Evolutionary conservation across 345 rosid genomes (phyloP), one percentile per base, ranked within the genome.

Genomic region (Eucalyptus victrix): DNA sequence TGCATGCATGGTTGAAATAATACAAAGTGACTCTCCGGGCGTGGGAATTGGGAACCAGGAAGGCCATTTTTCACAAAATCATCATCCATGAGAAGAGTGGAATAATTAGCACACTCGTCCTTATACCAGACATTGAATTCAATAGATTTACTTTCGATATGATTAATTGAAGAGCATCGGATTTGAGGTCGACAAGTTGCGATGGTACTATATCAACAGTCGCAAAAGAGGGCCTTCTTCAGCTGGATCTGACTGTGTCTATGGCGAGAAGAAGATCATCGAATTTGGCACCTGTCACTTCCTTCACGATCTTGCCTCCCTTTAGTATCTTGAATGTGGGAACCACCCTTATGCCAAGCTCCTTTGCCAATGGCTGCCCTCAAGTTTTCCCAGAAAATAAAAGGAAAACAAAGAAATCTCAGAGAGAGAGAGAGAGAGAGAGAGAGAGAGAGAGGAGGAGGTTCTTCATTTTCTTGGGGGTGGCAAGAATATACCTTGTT

Each of bases 291-390:
- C 99, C 99, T 0, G 92, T 95, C 9, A 96, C 98, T 93, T 97
- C 99, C 88, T 95, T 96, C 50, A 96, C 94, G 17, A 96, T 83
- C 91, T 95, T 94, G 86, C 86, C 93, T 80, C 93, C 94, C 92
- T 95, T 97, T 65, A 97, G 95, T 86, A 97, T 94, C 94, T 97
- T 97, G 91, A 97, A 97, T 0, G 99, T 97, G 19, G 99, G 99
- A 88, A 95, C 99, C 89, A 93, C 98, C 91, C 90, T 95, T 88
- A 96, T 94, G 49, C 99, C 99, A 30, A 97, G 96, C 96, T 97
- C 99, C 92, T 94, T 96, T 1, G 99, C 99, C 96, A 97, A 89
- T 86, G 97, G 91, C 99, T 97, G 94, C 93, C 19, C 37, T 28
- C 87, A n/a, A 50, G 37, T 26, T 12, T 65, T 49, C n/a, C 56